Evolutionary conservation across 1,284 basidiomycete species (phyloP), one percentile per base, ranked within the genome.

Genomic region (Trametes sp.): DNA sequence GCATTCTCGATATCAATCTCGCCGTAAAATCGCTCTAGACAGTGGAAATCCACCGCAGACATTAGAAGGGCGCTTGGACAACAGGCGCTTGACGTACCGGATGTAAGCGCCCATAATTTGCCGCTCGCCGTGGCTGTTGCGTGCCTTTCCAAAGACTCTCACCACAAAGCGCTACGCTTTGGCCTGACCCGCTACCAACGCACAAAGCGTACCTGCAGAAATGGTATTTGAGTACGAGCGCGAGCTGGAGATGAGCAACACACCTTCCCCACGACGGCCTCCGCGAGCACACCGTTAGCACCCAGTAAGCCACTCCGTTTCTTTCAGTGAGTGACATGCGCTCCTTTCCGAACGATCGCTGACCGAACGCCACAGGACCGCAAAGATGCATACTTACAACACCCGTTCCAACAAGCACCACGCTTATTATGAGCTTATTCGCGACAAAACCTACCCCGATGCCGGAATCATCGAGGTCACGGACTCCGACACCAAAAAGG

Each of bases 111-210:
- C 31, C 31, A 2, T 8, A 35, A 19, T 0, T n/a, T n/a, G 23
- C 14, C 13, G n/a, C 13, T 21, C 10, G 33, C 50, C 50, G 50
- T 46, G 57, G 50, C 42, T 53, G 41, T 33, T 52, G 57, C 50
- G 57, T 38, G 57, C 26, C 24, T 38, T 38, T 24, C 16, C 54
- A 51, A 66, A 66, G 60, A 55, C 29, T 14, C n/a, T 48, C 8
- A 52, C 56, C 54, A 66, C 65, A 63, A 66, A 63, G 65, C 61
- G 54, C 45, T n/a, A 57, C 42, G 54, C 62, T 46, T 57, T 44
- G 49, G n/a, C 54, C 41, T 19, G 6, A 31, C 23, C 14, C 24
- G 42, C 14, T 29, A 13, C 48, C 45, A 38, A 41, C 35, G 41
- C 44, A 66, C 65, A 66, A 66, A 66, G 65, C 51, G 48, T 33